Evolutionary conservation across 768 basidiomycete species (phyloP).

Genomic region (Suillus subaureus): DNA sequence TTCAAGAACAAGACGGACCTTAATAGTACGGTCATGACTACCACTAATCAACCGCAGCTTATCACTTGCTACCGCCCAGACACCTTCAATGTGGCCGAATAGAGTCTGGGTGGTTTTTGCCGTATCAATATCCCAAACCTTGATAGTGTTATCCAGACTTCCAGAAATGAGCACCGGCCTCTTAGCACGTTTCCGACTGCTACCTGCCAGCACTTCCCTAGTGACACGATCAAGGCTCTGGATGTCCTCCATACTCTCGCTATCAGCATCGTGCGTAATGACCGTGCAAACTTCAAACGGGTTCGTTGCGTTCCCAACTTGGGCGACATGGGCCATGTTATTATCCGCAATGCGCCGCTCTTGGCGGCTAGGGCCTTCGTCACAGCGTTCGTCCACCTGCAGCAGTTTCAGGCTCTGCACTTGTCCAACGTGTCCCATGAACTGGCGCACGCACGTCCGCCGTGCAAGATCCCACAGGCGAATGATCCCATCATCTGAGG

Average conservation of each 20-base stretch:
- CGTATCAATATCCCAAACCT: slow-evolving; percentile 92
- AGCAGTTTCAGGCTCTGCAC: slow-evolving; percentile 90
- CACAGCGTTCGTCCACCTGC: slow-evolving; percentile 56
- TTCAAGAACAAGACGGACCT: slow-evolving; percentile 53
- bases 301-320: slow-evolving; percentile 16
- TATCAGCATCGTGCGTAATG: slow-evolving; percentile 28
- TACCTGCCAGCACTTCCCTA: slow-evolving; percentile 7
- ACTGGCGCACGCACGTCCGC: slow-evolving; percentile 79
- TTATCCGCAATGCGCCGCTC: slow-evolving; percentile 18
- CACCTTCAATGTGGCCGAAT: slow-evolving; percentile 98
- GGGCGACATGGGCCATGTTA: slow-evolving; percentile 18
- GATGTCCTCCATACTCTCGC: slow-evolving; percentile 19
- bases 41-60: slow-evolving; percentile 89
- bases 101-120: slow-evolving; percentile 78
- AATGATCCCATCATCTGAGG: slow-evolving; percentile 93
- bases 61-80: slow-evolving; percentile 95
- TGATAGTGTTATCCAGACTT: slow-evolving; percentile 93
- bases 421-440: slow-evolving; percentile 90
- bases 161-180: slow-evolving; percentile 85
- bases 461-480: slow-evolving; percentile 90
- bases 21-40: slow-evolving; percentile 96
- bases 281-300: slow-evolving; percentile 30
- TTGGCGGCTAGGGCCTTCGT: slow-evolving; percentile 22
- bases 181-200: slow-evolving; percentile 33
- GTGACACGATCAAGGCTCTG: slow-evolving; percentile 10